These are phyloP conservation scores for Xylaria nigripes DNA, from an alignment of 495 filamentous ascomycete species.

Conservation along the genomic window DNA sequence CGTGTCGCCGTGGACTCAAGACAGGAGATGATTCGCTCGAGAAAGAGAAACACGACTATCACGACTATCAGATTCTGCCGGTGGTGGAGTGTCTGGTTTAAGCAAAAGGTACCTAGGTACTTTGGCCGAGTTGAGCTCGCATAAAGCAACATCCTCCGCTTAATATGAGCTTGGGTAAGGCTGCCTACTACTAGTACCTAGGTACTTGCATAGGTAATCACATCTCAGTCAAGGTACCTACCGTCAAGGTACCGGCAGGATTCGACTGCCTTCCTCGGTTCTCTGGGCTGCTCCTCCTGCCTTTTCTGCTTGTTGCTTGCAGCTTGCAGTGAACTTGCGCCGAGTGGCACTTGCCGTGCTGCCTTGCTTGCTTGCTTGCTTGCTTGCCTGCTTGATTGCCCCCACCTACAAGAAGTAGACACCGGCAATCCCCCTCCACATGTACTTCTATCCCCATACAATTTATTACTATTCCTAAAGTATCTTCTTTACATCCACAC, in stretches of 20 bases:
- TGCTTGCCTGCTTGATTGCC: background rate
- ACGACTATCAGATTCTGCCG: background rate
- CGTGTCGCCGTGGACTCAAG: background rate
- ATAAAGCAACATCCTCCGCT: background rate
- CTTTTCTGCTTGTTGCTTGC: slow-evolving; percentile 1
- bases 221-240: no score
- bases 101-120: background rate
- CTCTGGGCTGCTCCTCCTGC: background rate
- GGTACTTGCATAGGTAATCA: no score
- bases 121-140: background rate
- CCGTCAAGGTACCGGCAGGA: no score
- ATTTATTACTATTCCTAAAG: background rate
- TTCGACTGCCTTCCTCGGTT: background rate
- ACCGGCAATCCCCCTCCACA: background rate
- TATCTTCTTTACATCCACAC: slow-evolving; percentile 2
- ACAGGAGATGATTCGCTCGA: no score
- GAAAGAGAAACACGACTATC: background rate
- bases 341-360: background rate
- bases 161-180: background rate
- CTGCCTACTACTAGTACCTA: no score
- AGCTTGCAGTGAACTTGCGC: background rate
- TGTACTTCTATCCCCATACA: background rate
- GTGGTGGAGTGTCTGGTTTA: no score
- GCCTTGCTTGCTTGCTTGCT: background rate
- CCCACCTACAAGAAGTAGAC: slow-evolving; percentile 6